These are phyloP conservation scores for Dimargaris xerosporica DNA, from an alignment of 192 early-diverging fungal genomes.

Conservation along the genomic window DNA sequence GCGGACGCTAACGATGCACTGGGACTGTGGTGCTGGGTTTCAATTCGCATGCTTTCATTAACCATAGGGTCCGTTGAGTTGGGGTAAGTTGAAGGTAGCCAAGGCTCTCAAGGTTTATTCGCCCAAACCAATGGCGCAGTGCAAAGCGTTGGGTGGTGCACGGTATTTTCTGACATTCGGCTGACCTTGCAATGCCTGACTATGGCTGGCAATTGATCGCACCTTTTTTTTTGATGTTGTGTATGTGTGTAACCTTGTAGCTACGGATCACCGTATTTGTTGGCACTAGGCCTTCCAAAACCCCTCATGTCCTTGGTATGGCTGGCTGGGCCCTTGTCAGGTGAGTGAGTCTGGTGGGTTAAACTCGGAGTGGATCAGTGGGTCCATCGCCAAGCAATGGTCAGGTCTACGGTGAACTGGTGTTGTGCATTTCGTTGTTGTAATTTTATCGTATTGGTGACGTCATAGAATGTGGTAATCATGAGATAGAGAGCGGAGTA, in stretches of 20 bases:
- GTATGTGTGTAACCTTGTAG: background rate
- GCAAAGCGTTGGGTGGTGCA: background rate
- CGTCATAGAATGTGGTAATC: too few species aligned
- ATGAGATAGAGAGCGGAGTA: too few species aligned
- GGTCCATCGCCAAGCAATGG: too few species aligned
- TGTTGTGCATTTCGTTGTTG: too few species aligned
- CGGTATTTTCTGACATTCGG: background rate
- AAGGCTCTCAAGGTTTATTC: background rate
- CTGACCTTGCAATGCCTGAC: background rate
- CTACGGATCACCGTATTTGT: constrained; percentile 71
- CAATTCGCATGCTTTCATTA: background rate
- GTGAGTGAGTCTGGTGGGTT: background rate
- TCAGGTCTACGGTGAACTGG: too few species aligned
- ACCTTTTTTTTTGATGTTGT: background rate
- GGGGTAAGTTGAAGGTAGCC: background rate
- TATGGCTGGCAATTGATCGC: background rate
- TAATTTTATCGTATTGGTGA: too few species aligned
- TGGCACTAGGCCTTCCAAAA: constrained; percentile 66
- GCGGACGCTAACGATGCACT: background rate
- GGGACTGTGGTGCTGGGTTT: background rate
- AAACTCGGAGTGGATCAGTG: too few species aligned
- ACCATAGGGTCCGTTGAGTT: constrained; percentile 9
- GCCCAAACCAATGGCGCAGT: too few species aligned
- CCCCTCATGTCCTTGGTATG: constrained; percentile 81
- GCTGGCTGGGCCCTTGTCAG: constrained; percentile 77